Evolutionary conservation across 2,329 filamentous ascomycete species (phyloP), one percentile per base, ranked within the genome.

Genomic region (Aspergillus fischeri): DNA sequence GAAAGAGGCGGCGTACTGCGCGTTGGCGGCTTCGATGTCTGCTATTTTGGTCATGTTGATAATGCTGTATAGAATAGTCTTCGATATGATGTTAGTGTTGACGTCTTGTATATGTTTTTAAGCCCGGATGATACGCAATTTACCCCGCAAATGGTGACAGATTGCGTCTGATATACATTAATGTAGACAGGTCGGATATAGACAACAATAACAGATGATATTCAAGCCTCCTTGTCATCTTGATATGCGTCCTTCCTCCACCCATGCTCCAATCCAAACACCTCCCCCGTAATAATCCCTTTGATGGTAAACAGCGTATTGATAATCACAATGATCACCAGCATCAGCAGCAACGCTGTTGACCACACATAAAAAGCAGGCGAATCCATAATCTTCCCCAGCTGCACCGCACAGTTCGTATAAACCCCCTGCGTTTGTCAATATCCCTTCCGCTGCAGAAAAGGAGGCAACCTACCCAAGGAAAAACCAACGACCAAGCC

Each of bases 1-100:
- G 72, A 92, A 92, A 2, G 70, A 74, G 2, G 78, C 73, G 4
- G 78, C 81, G 66, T 87, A 86, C 32, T 78, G 73, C 32, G 77
- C 79, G 69, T 89, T 89, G 50, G 80, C 81, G 49, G 78, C 70
- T 54, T 82, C 76, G 24, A 88, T 70, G 20, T 8, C 20, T 20
- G 41, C 7, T 20, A 17, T 10, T 0, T 10, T 21, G 41, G n/a
- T 44, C 41, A 44, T 44, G 24, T 24, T 24, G 24, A 24, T n/a
- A n/a, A n/a, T n/a, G n/a, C n/a, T n/a, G n/a, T n/a, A n/a, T n/a
- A n/a, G n/a, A n/a, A n/a, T n/a, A n/a, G n/a, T n/a, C n/a, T n/a
- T n/a, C n/a, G n/a, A n/a, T n/a, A n/a, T n/a, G n/a, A n/a, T n/a
- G n/a, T n/a, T n/a, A n/a, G n/a, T n/a, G 32, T 38, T 35, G 2